Evolutionary conservation across 2,329 filamentous ascomycete species (phyloP).

Genomic region (Penicillium sp.): DNA sequence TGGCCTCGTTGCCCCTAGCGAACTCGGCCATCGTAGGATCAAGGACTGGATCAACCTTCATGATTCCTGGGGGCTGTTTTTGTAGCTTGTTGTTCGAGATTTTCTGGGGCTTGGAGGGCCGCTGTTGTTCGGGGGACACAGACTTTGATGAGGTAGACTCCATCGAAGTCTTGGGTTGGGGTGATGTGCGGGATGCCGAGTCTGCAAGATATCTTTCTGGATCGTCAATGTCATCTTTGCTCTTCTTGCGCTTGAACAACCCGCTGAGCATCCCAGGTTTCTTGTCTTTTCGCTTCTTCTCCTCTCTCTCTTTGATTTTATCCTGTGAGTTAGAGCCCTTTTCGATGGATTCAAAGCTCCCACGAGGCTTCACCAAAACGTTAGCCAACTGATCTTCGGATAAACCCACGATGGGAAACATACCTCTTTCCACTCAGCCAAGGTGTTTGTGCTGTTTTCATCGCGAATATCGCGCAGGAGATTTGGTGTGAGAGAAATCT

Average conservation of each 20-base stretch:
- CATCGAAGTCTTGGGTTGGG: slow-evolving; percentile 46
- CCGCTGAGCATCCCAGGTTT: slow-evolving; percentile 72
- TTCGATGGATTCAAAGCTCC: slow-evolving; percentile 75
- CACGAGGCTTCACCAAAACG: slow-evolving; percentile 50
- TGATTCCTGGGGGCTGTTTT: slow-evolving; percentile 59
- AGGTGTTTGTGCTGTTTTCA: slow-evolving; percentile 13
- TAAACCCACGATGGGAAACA: slow-evolving; percentile 4
- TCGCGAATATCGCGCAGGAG: slow-evolving; percentile 71
- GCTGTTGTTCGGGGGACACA: slow-evolving; percentile 15
- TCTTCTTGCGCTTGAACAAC: slow-evolving; percentile 65
- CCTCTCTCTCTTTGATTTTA: slow-evolving; percentile 71
- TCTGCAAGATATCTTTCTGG: slow-evolving; percentile 64
- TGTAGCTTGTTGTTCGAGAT: slow-evolving; percentile 65
- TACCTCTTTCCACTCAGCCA: slow-evolving; percentile 44
- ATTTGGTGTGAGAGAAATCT: slow-evolving; percentile 94
- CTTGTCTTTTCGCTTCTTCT: slow-evolving; percentile 72
- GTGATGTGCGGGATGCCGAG: slow-evolving; percentile 44
- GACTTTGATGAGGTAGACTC: slow-evolving; percentile 45
- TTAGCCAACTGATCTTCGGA: slow-evolving; percentile 6
- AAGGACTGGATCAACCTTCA: slow-evolving; percentile 45
- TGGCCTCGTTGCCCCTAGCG: slow-evolving; percentile 23
- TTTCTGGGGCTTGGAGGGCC: slow-evolving; percentile 50
- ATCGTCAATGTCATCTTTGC: slow-evolving; percentile 50
- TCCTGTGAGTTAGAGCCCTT: slow-evolving; percentile 65
- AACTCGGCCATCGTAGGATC: slow-evolving; percentile 26